Evolutionary conservation across 2,329 filamentous ascomycete genomes (phyloP), one percentile per base, ranked within the genome.

Genomic region (Huntiella moniliformis): DNA sequence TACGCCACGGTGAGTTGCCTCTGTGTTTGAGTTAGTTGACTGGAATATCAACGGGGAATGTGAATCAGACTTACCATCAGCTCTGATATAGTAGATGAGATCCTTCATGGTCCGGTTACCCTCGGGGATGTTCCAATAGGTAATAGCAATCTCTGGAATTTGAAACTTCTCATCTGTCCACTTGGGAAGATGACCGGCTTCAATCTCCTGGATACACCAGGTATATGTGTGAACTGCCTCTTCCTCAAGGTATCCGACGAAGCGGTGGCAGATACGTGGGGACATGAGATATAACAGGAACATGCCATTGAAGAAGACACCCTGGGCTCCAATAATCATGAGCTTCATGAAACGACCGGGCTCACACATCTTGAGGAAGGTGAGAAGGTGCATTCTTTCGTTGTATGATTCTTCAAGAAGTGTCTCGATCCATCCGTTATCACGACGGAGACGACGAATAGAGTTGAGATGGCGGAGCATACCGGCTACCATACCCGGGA

Each of bases 191-290:
- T 75, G 73, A n/a, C 88, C 88, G 2, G 72, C 70, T 49, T 96
- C 87, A 17, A 98, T 73, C 57, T 96, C 91, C 53, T 77, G 68
- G 55, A 96, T 82, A 50, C 85, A 83, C 42, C 86, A 77, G 0
- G 85, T 91, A 65, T 98, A 98, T 0, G 91, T 98, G 57, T 93
- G 73, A 1, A 96, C 88, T 6, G 91, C 91, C 62, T 98, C 91
- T 60, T 98, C 91, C 62, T 98, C 91, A 10, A 98, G 75, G 55
- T 96, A 96, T 1, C 87, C 91, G 45, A 96, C 87, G 61, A 98
- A 96, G 38, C 91, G 80, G 61, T 98, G 91, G 56, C 83, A 88
- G 52, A 84, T 88, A 51, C 79, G 77, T 5, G 91, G 88, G 1
- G 80, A 85, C 50, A 94, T 57, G 32, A 98, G 76, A 63, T 96